These are phyloP conservation scores for Chimonanthus salicifolius DNA, from an alignment of 164 flowering plant genomes.

Conservation along the genomic window DNA sequence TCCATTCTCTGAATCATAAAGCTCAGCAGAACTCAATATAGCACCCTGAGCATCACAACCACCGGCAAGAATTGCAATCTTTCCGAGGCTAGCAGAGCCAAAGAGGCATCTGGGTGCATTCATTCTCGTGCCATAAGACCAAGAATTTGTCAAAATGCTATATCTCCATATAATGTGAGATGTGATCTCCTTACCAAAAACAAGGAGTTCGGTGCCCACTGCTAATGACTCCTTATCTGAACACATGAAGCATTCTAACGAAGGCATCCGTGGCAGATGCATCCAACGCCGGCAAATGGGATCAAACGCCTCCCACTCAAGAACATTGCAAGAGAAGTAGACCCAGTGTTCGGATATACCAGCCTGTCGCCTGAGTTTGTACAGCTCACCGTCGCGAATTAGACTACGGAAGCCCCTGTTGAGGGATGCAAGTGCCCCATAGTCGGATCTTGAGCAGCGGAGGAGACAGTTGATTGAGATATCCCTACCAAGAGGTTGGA, in stretches of 20 bases:
- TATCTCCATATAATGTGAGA: conserved; percentile 66
- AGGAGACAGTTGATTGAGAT: conserved; percentile 61
- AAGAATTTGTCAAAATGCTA: conserved; percentile 70
- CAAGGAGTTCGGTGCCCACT: conserved; percentile 95
- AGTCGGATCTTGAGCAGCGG: conserved; percentile 79
- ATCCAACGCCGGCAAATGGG: conserved; percentile 68
- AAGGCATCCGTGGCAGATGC: conserved; percentile 70
- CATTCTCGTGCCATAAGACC: conserved; percentile 78
- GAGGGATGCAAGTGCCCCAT: conserved; percentile 62
- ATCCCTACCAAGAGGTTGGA: conserved; percentile 61
- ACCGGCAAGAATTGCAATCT: conserved; percentile 84
- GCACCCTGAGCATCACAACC: conserved; percentile 73
- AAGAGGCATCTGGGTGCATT: conserved; percentile 78
- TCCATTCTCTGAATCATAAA: conserved; percentile 73
- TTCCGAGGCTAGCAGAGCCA: conserved; percentile 91
- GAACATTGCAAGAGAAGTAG: conserved; percentile 72
- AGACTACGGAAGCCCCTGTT: conserved; percentile 56
- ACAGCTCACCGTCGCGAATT: conserved; percentile 62
- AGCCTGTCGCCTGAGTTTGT: conserved; percentile 47
- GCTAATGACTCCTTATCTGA: conserved; percentile 94
- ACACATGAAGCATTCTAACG: conserved; percentile 66
- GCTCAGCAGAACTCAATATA: conserved; percentile 65
- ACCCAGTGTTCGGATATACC: conserved; percentile 88
- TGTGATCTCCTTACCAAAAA: conserved; percentile 67
- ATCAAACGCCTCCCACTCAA: conserved; percentile 94